Percentiles rank a stretch among this genome's conserved stretches.
phyloP scores from a whole-genome alignment of 208 protist species.

The Leptomonas seymouri region DNA sequence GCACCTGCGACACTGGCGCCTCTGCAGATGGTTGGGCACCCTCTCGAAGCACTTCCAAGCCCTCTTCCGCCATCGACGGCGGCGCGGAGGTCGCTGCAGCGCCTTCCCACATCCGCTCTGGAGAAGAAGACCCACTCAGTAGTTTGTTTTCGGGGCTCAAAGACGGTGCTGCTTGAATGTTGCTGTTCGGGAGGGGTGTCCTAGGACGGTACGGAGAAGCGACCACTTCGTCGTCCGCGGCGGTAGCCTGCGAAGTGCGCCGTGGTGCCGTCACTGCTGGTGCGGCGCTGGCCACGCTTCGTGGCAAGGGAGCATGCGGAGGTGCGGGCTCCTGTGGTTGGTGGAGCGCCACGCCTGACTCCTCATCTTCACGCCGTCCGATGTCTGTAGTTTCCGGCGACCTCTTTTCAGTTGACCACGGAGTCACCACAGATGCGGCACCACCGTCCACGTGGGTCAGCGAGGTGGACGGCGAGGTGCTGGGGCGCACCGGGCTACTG shows the following conservation, averaged over 20 bases:
- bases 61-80: constrained; percentile 4
- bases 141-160: background rate
- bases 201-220: constrained; percentile 14
- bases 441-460: background rate
- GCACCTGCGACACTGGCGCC: constrained; percentile 6
- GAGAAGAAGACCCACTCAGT: constrained; percentile 10
- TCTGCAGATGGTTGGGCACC: background rate
- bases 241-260: background rate
- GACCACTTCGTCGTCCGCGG: background rate
- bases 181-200: background rate
- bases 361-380: background rate
- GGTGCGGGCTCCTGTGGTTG: constrained; percentile 2
- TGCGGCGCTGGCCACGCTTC: background rate
- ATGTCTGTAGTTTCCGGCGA: background rate
- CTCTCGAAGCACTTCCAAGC: constrained; percentile 1
- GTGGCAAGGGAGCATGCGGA: background rate
- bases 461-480: background rate
- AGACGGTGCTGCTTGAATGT: background rate
- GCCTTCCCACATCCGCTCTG: background rate
- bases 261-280: background rate
- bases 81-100: background rate
- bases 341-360: background rate
- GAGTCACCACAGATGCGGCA: background rate
- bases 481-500: constrained; percentile 2
- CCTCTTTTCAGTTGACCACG: background rate